phyloP scores from a whole-genome alignment of 1,284 basidiomycete genomes.

The Pterulicium gracile region DNA sequence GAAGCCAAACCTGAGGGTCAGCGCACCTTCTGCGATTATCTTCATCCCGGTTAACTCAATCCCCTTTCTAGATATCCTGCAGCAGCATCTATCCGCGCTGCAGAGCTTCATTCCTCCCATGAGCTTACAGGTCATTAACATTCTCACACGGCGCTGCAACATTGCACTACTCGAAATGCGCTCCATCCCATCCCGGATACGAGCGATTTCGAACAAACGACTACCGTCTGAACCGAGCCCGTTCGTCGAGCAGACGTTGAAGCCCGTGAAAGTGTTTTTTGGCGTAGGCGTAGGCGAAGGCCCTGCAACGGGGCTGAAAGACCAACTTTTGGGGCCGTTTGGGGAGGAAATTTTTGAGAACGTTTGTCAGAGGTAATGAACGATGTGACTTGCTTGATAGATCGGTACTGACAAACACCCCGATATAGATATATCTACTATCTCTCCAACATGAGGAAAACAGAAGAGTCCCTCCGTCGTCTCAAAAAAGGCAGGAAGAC shows the following conservation, averaged over 20 bases:
- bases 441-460: conserved; percentile 78
- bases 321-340: conserved; percentile 42
- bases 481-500: conserved; percentile 80
- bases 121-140: conserved; percentile 54
- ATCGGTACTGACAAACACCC: conserved; percentile 6
- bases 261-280: conserved; percentile 76
- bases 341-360: conserved; percentile 62
- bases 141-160: conserved; percentile 70
- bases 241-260: conserved; percentile 75
- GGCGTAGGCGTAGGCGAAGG: conserved; percentile 44
- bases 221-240: conserved; percentile 70
- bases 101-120: conserved; percentile 40
- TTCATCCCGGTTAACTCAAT: conserved; percentile 3
- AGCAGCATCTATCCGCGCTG: conserved; percentile 36
- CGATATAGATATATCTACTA: conserved; percentile 52
- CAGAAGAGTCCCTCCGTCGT: conserved; percentile 77
- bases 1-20: conserved; percentile 42
- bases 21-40: conserved; percentile 3
- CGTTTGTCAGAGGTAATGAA: conserved; percentile 53
- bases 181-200: conserved; percentile 80
- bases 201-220: conserved; percentile 69
- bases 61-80: conserved; percentile 40
- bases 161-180: conserved; percentile 83
- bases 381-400: not conserved
- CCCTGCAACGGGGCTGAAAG: conserved; percentile 45